A percentile compares a stretch with the other conserved stretches of the same genome.
Conservation (phyloP, 495 filamentous ascomycete genomes). For the Trichoderma erinaceum region DNA sequence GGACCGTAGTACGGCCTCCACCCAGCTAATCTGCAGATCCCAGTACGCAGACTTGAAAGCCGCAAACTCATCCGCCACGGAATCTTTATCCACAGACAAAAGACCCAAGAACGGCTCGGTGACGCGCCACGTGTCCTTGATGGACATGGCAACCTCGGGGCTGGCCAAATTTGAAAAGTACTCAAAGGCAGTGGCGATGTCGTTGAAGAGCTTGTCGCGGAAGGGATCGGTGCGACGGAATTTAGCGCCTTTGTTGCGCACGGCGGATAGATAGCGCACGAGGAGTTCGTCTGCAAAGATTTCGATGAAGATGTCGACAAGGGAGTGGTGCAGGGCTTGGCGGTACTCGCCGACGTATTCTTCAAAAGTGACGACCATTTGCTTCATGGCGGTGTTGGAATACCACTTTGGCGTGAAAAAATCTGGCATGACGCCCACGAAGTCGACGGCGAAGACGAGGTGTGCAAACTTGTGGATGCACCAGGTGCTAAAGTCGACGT, state of each 20-base stretch:
- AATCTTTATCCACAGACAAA: slow-evolving; percentile 67
- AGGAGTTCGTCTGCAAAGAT: slow-evolving; percentile 88
- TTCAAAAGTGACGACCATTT: slow-evolving; percentile 86
- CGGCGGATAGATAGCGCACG: slow-evolving; percentile 73
- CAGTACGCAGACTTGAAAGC: slow-evolving; percentile 80
- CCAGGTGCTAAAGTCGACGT: slow-evolving; percentile 87
- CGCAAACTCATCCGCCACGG: slow-evolving; percentile 69
- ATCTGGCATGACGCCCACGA: slow-evolving; percentile 69
- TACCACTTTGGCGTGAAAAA: slow-evolving; percentile 94
- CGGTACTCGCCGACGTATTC: slow-evolving; percentile 88
- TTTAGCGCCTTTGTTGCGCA: slow-evolving; percentile 84
- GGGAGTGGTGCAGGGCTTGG: slow-evolving; percentile 69
- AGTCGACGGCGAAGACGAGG: slow-evolving; percentile 82
- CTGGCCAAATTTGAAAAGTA: slow-evolving; percentile 55
- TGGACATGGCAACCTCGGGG: slow-evolving; percentile 43
- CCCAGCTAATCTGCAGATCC: slow-evolving; percentile 93
- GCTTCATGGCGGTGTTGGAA: slow-evolving; percentile 68
- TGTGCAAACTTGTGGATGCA: slow-evolving; percentile 78
- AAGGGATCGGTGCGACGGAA: slow-evolving; percentile 80
- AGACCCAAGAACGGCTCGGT: slow-evolving; percentile 73
- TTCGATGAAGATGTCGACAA: slow-evolving; percentile 84
- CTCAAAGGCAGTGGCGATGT: slow-evolving; percentile 77
- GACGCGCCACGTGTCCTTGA: slow-evolving; percentile 89
- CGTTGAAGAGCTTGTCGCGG: slow-evolving; percentile 84
- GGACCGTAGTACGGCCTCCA: slow-evolving; percentile 82